Evolutionary conservation across 2,329 filamentous ascomycete genomes (phyloP).

Genomic region (Nothophoma quercina): DNA sequence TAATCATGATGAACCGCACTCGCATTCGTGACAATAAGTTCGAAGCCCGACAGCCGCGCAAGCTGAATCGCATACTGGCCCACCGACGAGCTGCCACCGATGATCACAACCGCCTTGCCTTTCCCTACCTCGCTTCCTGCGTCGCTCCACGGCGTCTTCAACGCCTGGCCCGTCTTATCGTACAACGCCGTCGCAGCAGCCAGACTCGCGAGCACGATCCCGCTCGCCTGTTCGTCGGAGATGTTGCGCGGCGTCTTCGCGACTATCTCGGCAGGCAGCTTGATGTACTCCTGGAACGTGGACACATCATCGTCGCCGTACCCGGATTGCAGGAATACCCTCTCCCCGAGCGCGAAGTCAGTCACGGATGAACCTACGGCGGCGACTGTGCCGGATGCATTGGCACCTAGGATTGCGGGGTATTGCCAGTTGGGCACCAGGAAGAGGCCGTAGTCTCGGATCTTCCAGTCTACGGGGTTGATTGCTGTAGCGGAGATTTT

Average conservation of each 20-base stretch:
- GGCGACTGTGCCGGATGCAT: conserved; percentile 55
- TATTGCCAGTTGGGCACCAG: conserved; percentile 47
- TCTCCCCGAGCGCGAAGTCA: conserved; percentile 29
- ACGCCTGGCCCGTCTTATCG: conserved; percentile 15
- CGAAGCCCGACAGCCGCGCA: conserved; percentile 46
- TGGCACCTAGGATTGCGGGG: conserved; percentile 55
- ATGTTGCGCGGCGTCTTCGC: conserved; percentile 36
- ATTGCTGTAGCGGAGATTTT: conserved; percentile 58
- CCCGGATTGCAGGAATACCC: conserved; percentile 39
- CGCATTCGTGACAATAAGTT: conserved; percentile 45
- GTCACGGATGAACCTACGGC: conserved; percentile 51
- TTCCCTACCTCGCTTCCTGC: conserved; percentile 7
- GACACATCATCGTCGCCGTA: conserved; percentile 38
- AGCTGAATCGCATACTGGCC: conserved; percentile 48
- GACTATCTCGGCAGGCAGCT: conserved; percentile 26
- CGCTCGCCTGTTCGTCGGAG: conserved; percentile 13
- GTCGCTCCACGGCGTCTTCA: conserved; percentile 24
- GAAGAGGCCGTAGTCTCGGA: conserved; percentile 53
- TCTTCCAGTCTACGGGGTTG: conserved; percentile 57
- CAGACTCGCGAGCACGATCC: conserved; percentile 14
- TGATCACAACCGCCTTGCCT: conserved; percentile 45
- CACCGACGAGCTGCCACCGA: conserved; percentile 49
- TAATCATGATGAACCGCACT: conserved; percentile 43
- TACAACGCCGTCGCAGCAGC: conserved; percentile 12
- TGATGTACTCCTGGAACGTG: conserved; percentile 28